Base-by-base conservation (phyloP, 1,284 basidiomycete species). In the Sphagnurus paluster region DNA sequence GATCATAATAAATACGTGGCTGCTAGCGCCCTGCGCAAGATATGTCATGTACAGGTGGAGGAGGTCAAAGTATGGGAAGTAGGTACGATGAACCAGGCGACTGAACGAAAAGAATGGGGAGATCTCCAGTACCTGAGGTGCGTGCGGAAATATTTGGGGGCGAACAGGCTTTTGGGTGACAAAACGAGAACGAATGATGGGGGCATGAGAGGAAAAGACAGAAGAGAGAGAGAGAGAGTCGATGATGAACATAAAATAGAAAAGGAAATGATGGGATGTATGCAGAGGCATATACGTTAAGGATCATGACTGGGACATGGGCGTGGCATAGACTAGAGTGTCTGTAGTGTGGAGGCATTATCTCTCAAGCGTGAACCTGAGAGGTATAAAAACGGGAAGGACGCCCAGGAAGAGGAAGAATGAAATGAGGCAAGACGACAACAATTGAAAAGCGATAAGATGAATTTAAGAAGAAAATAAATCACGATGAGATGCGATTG, bases 21-120 rank as follows among this genome's bases (percentile, higher is more conserved):
- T 51, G 48, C 38, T 37, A 44, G 58, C 62, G 62, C 53, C 56
- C 62, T 56, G 62, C 62, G 59, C 59, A 50, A 56, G 56, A 60
- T 59, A 53, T 65, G 62, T 56, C 54, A 57, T 59, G 53, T 65
- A 65, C 60, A 64, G 45, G 39, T 16, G 38, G 47, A 47, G 30
- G n/a, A n/a, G 36, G 43, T 46, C 45, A 53, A 53, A 48, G 49
- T 42, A 39, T 36, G n/a, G 16, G 35, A 35, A 28, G 39, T 34
- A 52, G 53, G 53, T 60, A 64, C 48, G 55, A 53, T 62, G 58
- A 60, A 64, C 55, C 57, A 50, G 54, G 56, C 46, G 39, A 38
- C n/a, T 28, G 39, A 50, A 46, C 39, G 45, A 49, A 49, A 49
- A 25, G 44, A 54, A 39, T 20, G 43, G 48, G 32, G 40, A 26